Evolutionary conservation across 2,329 filamentous ascomycete species (phyloP).

Genomic region (Trichophyton benhamiae): DNA sequence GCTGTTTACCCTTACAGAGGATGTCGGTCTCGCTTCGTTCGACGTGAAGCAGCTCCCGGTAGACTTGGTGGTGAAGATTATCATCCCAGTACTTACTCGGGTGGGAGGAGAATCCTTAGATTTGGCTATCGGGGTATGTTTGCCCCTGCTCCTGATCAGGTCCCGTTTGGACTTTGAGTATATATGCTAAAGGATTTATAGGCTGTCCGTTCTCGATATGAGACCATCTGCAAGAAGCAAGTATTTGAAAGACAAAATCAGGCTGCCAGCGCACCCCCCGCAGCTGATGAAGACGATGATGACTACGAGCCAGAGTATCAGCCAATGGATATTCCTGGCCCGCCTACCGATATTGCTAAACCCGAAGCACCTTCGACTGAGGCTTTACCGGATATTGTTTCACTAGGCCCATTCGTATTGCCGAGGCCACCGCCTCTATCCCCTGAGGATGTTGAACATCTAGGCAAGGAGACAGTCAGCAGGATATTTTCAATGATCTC

Average conservation of each 20-base stretch:
- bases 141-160: not conserved
- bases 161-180: not conserved
- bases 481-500: conserved; percentile 70
- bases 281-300: conserved; percentile 58
- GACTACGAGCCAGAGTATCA: conserved; percentile 87
- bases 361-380: conserved; percentile 69
- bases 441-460: conserved; percentile 56
- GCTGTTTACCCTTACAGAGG: conserved; percentile 72
- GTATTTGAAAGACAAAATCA: conserved; percentile 17
- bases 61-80: conserved; percentile 65
- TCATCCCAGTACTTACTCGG: conserved; percentile 62
- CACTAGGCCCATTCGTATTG: conserved; percentile 66
- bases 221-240: conserved; percentile 27
- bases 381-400: conserved; percentile 44
- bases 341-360: conserved; percentile 39
- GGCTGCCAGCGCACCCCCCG: conserved; percentile 19
- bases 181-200: conserved; percentile 9
- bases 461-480: conserved; percentile 60
- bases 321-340: conserved; percentile 45
- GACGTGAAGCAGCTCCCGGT: conserved; percentile 69
- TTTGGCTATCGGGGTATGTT: conserved; percentile 56
- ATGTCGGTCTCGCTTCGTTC: conserved; percentile 62
- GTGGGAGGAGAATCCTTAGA: conserved; percentile 58
- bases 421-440: conserved; percentile 64
- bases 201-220: conserved; percentile 29